Base-by-base conservation (phyloP, 108 stramenopile species). In the Mediolabrus comicus region DNA sequence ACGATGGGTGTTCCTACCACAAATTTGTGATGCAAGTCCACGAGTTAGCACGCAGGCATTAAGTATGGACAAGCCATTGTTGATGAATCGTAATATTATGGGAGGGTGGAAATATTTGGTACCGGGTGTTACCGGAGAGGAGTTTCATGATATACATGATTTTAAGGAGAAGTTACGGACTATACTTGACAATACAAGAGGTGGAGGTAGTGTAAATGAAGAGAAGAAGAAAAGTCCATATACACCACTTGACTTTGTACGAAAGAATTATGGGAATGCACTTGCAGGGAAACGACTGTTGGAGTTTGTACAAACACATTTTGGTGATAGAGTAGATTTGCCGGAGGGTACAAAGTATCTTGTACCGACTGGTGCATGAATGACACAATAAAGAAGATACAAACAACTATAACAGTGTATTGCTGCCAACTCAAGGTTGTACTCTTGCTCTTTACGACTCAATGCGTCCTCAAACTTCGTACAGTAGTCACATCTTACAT, bases 91-190 rank as follows among this genome's bases (percentile, higher is more conserved):
- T 13, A 77, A 81, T 32, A 81, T 81, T 16, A 53, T 81, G 35
- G 80, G 80, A 30, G 80, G 80, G 2, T 81, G 80, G 80, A 78
- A 81, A 38, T 81, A 81, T 46, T 17, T 81, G 19, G 3, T 65
- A 22, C 74, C 74, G 12, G 74, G 74, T 30, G 27, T 68, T 43
- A 81, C 76, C 4, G 80, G 80, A 4, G 80, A 81, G 32, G 77
- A 73, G 41, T 81, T 81, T 29, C 31, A 77, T 59, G 80, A 77
- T 39, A 60, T 68, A n/a, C 53, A 66, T 7, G 75, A 77, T 51
- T 77, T 80, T 38, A 70, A 71, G 43, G 64, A 39, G 17, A 62
- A 65, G 27, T 52, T 76, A 2, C 35, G 59, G 24, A 71, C 11
- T 38, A 77, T 77, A 63, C 74, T 77, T 32, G 64, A 72, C 39